Conservation (phyloP, 257 asterid genomes). For the Plectranthus barbatus region DNA sequence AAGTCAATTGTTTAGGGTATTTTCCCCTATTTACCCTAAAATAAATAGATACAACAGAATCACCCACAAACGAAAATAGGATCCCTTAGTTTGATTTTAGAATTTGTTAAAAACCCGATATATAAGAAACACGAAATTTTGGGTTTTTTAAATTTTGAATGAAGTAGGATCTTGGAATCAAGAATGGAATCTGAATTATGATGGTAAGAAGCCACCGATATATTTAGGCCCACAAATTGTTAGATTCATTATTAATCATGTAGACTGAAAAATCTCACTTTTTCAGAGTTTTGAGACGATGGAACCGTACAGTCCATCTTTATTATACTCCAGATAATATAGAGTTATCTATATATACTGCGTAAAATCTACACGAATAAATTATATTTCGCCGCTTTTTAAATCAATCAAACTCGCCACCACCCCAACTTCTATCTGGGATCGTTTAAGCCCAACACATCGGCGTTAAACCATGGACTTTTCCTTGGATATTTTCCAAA, state of each 20-base stretch:
- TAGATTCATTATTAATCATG: background rate
- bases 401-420: conserved; percentile 12
- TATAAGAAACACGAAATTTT: no score
- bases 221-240: background rate
- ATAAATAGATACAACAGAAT: no score
- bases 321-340: background rate
- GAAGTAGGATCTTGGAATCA: no score
- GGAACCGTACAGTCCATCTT: background rate
- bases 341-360: background rate
- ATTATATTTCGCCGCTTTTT: background rate
- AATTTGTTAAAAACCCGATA: no score
- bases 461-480: conserved; percentile 42
- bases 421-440: conserved; percentile 16
- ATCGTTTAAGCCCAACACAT: conserved; percentile 26
- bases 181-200: background rate
- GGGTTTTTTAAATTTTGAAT: no score
- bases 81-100: no score
- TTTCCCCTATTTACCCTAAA: no score
- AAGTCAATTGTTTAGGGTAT: no score
- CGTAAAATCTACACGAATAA: conserved; percentile 9
- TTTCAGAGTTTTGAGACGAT: background rate
- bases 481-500: conserved; percentile 46
- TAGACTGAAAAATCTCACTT: background rate
- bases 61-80: no score
- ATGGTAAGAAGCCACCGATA: background rate